Conservation (phyloP, 1,284 basidiomycete genomes). For the Apiotrichum brassicae region DNA sequence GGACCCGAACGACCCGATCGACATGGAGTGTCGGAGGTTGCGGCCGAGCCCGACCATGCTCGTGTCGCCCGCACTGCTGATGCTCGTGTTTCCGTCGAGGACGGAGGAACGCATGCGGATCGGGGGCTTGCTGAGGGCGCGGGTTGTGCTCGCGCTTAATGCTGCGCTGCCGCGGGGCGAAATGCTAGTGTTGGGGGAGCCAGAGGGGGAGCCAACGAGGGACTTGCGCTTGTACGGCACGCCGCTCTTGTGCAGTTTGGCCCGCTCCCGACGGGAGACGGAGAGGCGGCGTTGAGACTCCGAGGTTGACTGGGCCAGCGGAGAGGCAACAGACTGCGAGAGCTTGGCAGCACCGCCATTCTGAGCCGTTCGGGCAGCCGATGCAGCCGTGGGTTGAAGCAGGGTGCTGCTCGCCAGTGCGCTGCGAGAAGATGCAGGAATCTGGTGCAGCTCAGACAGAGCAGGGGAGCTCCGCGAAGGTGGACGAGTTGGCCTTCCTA, state of each 20-base stretch:
- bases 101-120: background rate
- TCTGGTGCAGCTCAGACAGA: conserved; percentile 11
- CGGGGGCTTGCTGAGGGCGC: background rate
- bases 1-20: background rate
- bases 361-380: conserved; percentile 7
- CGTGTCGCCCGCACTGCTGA: background rate
- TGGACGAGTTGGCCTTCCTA: conserved; percentile 7
- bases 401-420: conserved; percentile 8
- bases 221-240: conserved; percentile 11
- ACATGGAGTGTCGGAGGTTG: conserved; percentile 1
- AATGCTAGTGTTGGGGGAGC: conserved; percentile 4
- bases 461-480: background rate
- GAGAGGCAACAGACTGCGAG: background rate
- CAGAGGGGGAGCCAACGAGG: conserved; percentile 8
- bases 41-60: background rate
- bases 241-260: conserved; percentile 10
- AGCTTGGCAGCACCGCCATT: conserved; percentile 1
- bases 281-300: conserved; percentile 4
- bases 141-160: background rate
- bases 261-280: conserved; percentile 10
- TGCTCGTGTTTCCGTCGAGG: background rate
- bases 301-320: background rate
- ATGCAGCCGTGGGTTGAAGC: conserved; percentile 15
- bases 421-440: conserved; percentile 4
- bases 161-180: conserved; percentile 3